Base-by-base conservation (phyloP, 1,139 yeast genomes). In the Eremothecium cymbalariae region DNA sequence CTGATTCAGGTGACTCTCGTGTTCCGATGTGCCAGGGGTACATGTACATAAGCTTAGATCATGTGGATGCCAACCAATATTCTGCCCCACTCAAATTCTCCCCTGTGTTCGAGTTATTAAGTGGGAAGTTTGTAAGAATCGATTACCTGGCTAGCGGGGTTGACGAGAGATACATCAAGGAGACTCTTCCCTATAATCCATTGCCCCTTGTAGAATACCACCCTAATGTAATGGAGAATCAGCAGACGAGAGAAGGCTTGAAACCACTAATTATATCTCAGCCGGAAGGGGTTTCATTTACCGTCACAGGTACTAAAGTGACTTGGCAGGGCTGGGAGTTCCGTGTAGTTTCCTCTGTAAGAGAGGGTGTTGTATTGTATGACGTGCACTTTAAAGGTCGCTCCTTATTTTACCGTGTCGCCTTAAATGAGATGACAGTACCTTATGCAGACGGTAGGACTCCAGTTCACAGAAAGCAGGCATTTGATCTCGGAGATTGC, bases 281-380 rank as follows among this genome's bases (percentile, higher is more conserved):
- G 62, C 94, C 95, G 34, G 93, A 84, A 51, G 95, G 95, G 43
- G 81, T 94, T 14, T 79, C 90, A 1, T 84, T 80, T 63, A 50
- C 67, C n/a, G 61, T 75, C 32, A 67, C 72, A 11, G 83, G 83
- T 25, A 62, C 70, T 34, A 77, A 75, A 59, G 73, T 84, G 45
- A 63, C 68, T 41, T 84, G 95, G 95, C 94, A 82, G 64, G 90
- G 84, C 35, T 84, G 94, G 94, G 81, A 77, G 57, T 82, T 84
- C 65, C 70, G 84, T 59, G 83, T 80, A 26, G 72, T 78, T 32
- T 67, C 83, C 42, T 76, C 76, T 50, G 77, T 74, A 34, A 79
- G 95, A 67, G 95, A 84, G 64, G 95, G 95, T 47, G 70, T 81
- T 50, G 93, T 79, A 27, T 55, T 84, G 33, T 82, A 82, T 57